Evolutionary conservation across 1,284 basidiomycete genomes (phyloP).

Genomic region (Sanghuangporus weigelae): DNA sequence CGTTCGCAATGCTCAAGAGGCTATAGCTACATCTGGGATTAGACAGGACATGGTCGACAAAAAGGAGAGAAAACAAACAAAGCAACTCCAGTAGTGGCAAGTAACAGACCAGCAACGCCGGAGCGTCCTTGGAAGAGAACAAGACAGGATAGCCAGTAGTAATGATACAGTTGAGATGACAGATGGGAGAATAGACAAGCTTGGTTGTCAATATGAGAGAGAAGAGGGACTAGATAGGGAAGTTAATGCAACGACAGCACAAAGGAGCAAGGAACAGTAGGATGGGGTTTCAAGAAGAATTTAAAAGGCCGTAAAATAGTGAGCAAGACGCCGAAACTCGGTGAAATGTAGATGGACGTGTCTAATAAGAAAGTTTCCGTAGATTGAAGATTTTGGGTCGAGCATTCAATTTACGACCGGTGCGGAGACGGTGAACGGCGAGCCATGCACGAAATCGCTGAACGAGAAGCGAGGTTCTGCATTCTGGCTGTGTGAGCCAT

Average conservation of each 20-base stretch:
- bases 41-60: neutral
- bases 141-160: neutral
- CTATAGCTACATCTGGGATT: slow-evolving; percentile 13
- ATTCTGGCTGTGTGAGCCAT: neutral
- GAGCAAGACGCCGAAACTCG: neutral
- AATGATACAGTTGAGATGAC: slow-evolving; percentile 5
- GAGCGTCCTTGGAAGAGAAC: neutral
- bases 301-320: neutral
- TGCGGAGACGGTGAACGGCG: slow-evolving; percentile 1
- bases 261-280: neutral
- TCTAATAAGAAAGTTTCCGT: neutral
- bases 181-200: neutral
- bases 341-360: neutral
- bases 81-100: neutral
- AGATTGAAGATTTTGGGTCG: neutral
- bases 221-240: neutral
- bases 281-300: neutral
- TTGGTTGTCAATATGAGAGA: neutral
- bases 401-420: slow-evolving; percentile 4
- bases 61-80: neutral
- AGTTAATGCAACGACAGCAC: neutral
- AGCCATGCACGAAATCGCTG: slow-evolving; percentile 14
- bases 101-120: neutral
- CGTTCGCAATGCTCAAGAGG: neutral
- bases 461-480: slow-evolving; percentile 10